Evolutionary conservation across 2,329 filamentous ascomycete species (phyloP).

Genomic region (Cordyceps cicadae): DNA sequence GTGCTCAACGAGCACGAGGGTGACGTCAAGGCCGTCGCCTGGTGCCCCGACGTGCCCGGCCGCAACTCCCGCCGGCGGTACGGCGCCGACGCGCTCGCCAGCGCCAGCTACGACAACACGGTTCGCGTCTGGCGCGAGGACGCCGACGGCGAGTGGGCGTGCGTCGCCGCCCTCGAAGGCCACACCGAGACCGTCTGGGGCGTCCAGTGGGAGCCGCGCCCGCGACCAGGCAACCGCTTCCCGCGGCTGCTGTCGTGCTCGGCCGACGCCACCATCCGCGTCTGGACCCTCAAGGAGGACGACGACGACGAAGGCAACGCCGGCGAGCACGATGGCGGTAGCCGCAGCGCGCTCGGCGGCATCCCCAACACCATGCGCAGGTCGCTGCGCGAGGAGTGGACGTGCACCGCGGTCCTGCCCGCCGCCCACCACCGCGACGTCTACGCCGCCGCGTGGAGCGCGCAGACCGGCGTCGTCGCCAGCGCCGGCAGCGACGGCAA

Average conservation of each 20-base stretch:
- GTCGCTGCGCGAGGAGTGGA: slow-evolving; percentile 73
- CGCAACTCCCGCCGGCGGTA: slow-evolving; percentile 39
- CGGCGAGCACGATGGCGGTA: slow-evolving; percentile 20
- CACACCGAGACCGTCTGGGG: slow-evolving; percentile 88
- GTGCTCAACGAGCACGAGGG: slow-evolving; percentile 91
- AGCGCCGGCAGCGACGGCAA: slow-evolving; percentile 82
- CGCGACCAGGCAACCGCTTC: slow-evolving; percentile 32
- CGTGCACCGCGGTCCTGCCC: slow-evolving; percentile 68
- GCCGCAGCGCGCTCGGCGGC: slow-evolving; percentile 38
- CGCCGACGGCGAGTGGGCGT: slow-evolving; percentile 82
- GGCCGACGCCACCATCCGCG: slow-evolving; percentile 68
- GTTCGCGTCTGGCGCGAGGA: slow-evolving; percentile 86
- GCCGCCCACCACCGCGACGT: slow-evolving; percentile 68
- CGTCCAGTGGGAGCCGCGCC: slow-evolving; percentile 58
- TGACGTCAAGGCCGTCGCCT: slow-evolving; percentile 89
- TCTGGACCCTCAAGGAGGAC: slow-evolving; percentile 64
- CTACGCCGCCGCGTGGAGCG: slow-evolving; percentile 81
- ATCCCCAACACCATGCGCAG: slow-evolving; percentile 88
- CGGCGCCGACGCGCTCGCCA: slow-evolving; percentile 67
- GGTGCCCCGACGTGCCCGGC: slow-evolving; percentile 66
- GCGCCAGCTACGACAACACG: slow-evolving; percentile 89
- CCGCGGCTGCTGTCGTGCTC: slow-evolving; percentile 72
- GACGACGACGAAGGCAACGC: slow-evolving; percentile 32
- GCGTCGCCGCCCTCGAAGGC: slow-evolving; percentile 71
- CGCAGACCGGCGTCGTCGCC: slow-evolving; percentile 66